Base-by-base conservation (phyloP, 2,329 filamentous ascomycete species). In the Grosmannia clavigera region DNA sequence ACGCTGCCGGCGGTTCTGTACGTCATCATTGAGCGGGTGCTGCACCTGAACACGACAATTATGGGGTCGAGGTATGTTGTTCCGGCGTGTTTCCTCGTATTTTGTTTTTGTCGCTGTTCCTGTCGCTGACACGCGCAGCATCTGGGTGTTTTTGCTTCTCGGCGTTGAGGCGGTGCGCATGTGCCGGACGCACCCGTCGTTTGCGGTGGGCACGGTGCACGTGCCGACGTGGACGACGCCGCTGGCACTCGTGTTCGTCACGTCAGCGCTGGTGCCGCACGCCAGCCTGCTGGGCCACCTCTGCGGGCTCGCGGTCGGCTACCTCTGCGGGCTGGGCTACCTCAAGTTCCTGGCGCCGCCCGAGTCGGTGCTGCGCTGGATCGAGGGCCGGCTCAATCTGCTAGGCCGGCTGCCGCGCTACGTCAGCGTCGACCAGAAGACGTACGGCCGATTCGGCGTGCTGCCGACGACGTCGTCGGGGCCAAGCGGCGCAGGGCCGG, bases 171-270 rank as follows among this genome's bases (percentile, higher is more conserved):
- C 90, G 6, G 87, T 96, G 65, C 89, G 91, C 70, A 92, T 89
- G 2, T 92, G 88, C 72, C 85, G 84, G 67, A 79, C 83, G 38
- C 91, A 95, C 69, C 94, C 94, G 0, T 80, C 87, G 69, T 85
- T 96, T 65, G 81, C 79, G 29, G 76, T 86, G 61, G 78, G 73
- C 50, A 78, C 78, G 9, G 75, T 79, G 58, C 77, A 88, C 66
- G 90, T 99, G 61, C 92, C 94, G 2, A 97, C 92, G 0, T 97
- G 92, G 92, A 88, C 86, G 9, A 90, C 88, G 2, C 92, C 94
- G 4, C 75, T 97, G n/a, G 76, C 90, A 57, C 76, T 90, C 67
- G 81, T 88, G 57, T 73, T 95, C 46, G 79, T 92, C 16, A 82
- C 90, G 43, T 84, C 85, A 59, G 85, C 90, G 33, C 75, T 99